Percentiles rank a stretch among this genome's conserved stretches.
These are phyloP conservation scores for Eutrema heterophyllum DNA, from an alignment of 345 rosid species.

Conservation along the genomic window DNA sequence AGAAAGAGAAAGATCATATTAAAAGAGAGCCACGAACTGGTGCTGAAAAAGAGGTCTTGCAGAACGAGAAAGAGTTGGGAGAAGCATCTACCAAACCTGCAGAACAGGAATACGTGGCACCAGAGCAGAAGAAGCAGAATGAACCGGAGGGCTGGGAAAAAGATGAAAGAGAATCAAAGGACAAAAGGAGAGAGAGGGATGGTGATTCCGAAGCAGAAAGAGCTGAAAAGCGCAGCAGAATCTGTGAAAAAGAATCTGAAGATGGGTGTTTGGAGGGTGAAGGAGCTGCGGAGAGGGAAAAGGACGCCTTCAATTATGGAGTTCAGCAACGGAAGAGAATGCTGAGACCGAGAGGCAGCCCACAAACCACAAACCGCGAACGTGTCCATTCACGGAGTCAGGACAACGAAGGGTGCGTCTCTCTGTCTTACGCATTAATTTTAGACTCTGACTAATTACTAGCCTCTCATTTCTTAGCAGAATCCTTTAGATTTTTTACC, in stretches of 20 bases:
- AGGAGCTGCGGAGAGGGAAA: constrained; percentile 73
- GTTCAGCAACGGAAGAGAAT: constrained; percentile 96
- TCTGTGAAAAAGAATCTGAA: constrained; percentile 73
- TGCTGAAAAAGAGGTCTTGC: constrained; percentile 57
- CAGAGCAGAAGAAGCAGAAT: constrained; percentile 68
- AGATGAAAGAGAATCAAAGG: constrained; percentile 72
- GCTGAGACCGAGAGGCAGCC: constrained; percentile 93
- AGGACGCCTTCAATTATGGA: constrained; percentile 71
- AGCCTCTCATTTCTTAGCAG: constrained; percentile 11
- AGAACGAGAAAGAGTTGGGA: constrained; percentile 59
- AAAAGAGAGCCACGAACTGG: constrained; percentile 69
- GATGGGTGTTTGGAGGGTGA: constrained; percentile 89
- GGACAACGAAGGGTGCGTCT: constrained; percentile 85
- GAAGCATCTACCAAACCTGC: constrained; percentile 57
- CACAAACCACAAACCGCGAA: constrained; percentile 70
- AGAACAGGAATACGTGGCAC: constrained; percentile 52
- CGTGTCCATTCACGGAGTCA: constrained; percentile 60
- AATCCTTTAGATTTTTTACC: constrained; percentile 1
- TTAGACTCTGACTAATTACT: not conserved
- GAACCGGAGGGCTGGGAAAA: constrained; percentile 69
- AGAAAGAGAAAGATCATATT: constrained; percentile 65
- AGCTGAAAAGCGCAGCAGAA: constrained; percentile 71
- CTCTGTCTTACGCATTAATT: constrained; percentile 16
- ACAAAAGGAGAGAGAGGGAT: constrained; percentile 84
- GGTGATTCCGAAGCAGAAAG: constrained; percentile 70